A percentile compares a stretch with the other conserved stretches of the same genome.
These are phyloP conservation scores for Macadamia integrifolia DNA, from an alignment of 164 flowering plant genomes.

Conservation along the genomic window DNA sequence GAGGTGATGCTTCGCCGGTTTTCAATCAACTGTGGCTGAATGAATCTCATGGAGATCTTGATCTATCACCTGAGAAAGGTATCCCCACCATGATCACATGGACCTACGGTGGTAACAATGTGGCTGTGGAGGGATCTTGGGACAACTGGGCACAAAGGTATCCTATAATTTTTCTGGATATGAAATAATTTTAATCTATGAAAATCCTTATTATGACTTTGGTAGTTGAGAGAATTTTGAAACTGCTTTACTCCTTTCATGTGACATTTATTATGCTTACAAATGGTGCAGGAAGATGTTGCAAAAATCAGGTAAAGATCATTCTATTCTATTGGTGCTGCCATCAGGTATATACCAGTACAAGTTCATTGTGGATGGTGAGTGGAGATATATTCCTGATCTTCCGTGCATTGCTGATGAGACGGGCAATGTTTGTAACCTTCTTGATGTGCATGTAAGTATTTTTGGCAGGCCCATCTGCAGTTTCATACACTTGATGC, in stretches of 20 bases:
- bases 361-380: conserved; percentile 83
- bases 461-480: background rate
- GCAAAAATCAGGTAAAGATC: conserved; percentile 82
- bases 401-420: conserved; percentile 69
- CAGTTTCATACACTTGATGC: background rate
- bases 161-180: background rate
- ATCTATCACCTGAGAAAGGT: conserved; percentile 47
- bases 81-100: conserved; percentile 79
- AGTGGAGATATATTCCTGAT: conserved; percentile 74
- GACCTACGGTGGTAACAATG: conserved; percentile 75
- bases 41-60: conserved; percentile 35
- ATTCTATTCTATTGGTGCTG: conserved; percentile 63
- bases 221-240: background rate
- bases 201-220: background rate
- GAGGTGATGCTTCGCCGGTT: conserved; percentile 37
- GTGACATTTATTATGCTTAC: conserved; percentile 1
- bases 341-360: conserved; percentile 85
- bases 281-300: conserved; percentile 49
- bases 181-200: background rate
- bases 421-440: conserved; percentile 50
- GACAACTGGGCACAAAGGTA: conserved; percentile 86
- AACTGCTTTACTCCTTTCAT: no score
- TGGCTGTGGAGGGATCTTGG: conserved; percentile 92
- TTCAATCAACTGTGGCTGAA: conserved; percentile 38
- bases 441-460: conserved; percentile 85